These are phyloP conservation scores for Boletus insuetus DNA, from an alignment of 768 basidiomycete genomes.

Conservation along the genomic window DNA sequence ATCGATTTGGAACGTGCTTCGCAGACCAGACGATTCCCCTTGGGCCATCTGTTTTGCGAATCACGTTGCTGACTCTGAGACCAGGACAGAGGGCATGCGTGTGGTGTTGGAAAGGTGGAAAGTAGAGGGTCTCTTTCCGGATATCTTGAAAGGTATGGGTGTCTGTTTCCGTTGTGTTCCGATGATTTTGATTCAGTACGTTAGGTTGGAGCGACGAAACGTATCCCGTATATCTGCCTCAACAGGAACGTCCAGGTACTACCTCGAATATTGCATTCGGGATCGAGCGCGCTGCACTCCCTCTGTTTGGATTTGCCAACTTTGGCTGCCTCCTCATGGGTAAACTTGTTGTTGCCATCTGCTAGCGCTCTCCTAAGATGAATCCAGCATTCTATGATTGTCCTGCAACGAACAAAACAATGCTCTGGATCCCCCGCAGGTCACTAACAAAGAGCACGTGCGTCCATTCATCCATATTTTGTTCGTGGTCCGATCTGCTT, in stretches of 20 bases:
- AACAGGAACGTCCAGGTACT: background rate
- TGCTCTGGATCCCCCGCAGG: constrained; percentile 42
- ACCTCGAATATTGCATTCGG: constrained; percentile 31
- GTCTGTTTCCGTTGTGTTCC: background rate
- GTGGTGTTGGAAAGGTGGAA: constrained; percentile 17
- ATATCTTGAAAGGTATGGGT: constrained; percentile 20
- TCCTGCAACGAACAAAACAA: constrained; percentile 24
- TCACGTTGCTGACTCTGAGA: constrained; percentile 9
- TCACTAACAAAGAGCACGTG: constrained; percentile 41
- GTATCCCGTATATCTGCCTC: constrained; percentile 26
- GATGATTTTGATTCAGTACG: background rate
- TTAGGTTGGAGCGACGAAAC: constrained; percentile 26
- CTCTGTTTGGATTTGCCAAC: constrained; percentile 44
- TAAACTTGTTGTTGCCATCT: constrained; percentile 6
- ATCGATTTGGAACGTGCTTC: constrained; percentile 21
- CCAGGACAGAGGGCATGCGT: constrained; percentile 15
- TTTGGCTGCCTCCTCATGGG: constrained; percentile 44
- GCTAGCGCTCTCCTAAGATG: background rate
- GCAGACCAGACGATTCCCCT: constrained; percentile 6
- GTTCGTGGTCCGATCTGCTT: background rate
- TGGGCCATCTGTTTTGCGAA: constrained; percentile 24
- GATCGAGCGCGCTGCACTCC: constrained; percentile 43
- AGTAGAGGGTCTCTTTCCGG: constrained; percentile 13
- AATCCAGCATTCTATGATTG: constrained; percentile 35
- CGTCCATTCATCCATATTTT: constrained; percentile 4